A percentile compares a stretch with the other conserved stretches of the same genome.
Evolutionary conservation across 345 rosid species (phyloP).

Genomic region (Lumnitzera racemosa): DNA sequence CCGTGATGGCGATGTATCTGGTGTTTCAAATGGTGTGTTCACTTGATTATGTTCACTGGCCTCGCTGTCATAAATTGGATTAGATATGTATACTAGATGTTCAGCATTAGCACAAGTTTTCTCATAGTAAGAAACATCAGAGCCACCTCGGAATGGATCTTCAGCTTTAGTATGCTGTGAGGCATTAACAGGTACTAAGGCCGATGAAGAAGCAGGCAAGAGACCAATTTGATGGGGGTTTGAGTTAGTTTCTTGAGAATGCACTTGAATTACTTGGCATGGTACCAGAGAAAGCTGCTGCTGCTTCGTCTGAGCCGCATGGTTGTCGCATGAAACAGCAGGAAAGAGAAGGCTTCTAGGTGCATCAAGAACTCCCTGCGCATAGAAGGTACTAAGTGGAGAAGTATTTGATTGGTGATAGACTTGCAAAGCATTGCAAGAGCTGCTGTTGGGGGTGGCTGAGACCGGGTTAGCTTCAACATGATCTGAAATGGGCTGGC

Average conservation of each 20-base stretch:
- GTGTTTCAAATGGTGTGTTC: constrained; percentile 72
- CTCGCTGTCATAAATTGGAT: constrained; percentile 69
- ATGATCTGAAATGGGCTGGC: constrained; percentile 15
- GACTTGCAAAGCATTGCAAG: constrained; percentile 10
- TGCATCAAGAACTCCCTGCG: constrained; percentile 62
- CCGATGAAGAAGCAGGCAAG: constrained; percentile 22
- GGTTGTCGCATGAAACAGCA: constrained; percentile 7
- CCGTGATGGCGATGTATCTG: constrained; percentile 71
- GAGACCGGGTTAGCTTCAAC: constrained; percentile 12
- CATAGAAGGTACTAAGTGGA: constrained; percentile 38
- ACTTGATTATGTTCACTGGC: constrained; percentile 17
- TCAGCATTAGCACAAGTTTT: constrained; percentile 18
- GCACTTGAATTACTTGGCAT: constrained; percentile 18
- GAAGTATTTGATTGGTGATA: constrained; percentile 12
- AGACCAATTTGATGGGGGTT: constrained; percentile 30
- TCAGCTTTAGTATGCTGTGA: too few relatives aligned
- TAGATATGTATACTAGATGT: constrained; percentile 64
- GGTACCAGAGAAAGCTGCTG: constrained; percentile 6
- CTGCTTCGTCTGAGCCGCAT: constrained; percentile 9
- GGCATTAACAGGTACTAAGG: constrained; percentile 21
- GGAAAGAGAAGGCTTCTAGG: constrained; percentile 53
- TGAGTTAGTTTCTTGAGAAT: constrained; percentile 14
- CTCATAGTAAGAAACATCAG: constrained; percentile 1
- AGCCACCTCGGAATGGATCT: too few relatives aligned
- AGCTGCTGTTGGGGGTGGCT: constrained; percentile 7